A percentile compares a stretch with the other conserved stretches of the same genome.
Conservation (phyloP, 495 filamentous ascomycete species). For the Penicillium taxi region DNA sequence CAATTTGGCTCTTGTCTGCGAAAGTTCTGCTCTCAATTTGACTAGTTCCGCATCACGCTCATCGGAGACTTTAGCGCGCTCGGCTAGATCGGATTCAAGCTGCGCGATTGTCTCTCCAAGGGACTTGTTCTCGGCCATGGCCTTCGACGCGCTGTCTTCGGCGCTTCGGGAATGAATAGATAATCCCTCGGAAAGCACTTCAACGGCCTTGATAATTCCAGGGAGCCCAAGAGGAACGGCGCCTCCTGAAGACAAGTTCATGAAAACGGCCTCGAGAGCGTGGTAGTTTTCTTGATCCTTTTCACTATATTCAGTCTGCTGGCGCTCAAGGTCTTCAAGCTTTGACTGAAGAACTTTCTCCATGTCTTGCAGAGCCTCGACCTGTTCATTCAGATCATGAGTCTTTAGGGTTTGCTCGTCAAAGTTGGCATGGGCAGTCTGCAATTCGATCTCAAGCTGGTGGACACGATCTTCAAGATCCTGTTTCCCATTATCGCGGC, state of each 20-base stretch:
- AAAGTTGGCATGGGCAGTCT: constrained; percentile 48
- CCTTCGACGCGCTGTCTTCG: constrained; percentile 31
- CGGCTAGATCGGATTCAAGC: constrained; percentile 30
- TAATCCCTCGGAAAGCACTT: constrained; percentile 52
- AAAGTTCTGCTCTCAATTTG: constrained; percentile 34
- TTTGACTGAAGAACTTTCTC: constrained; percentile 21
- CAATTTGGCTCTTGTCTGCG: constrained; percentile 51
- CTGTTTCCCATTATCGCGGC: constrained; percentile 67
- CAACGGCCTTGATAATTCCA: constrained; percentile 55
- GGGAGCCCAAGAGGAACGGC: constrained; percentile 48
- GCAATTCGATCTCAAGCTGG: constrained; percentile 62
- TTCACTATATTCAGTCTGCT: constrained; percentile 37
- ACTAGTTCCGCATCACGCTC: constrained; percentile 30
- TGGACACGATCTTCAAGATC: constrained; percentile 59
- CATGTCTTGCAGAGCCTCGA: constrained; percentile 5
- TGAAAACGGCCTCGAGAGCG: constrained; percentile 54
- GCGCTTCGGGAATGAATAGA: constrained; percentile 37
- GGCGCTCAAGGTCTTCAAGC: constrained; percentile 43
- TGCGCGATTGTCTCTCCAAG: constrained; percentile 45
- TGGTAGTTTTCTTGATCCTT: constrained; percentile 44
- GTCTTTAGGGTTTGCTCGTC: constrained; percentile 50
- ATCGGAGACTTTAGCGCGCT: constrained; percentile 40
- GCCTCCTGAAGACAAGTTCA: constrained; percentile 50
- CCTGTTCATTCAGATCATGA: constrained; percentile 33
- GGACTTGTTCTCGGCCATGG: constrained; percentile 34